phyloP scores from a whole-genome alignment of 208 protist species.

The Phytomonas francai region DNA sequence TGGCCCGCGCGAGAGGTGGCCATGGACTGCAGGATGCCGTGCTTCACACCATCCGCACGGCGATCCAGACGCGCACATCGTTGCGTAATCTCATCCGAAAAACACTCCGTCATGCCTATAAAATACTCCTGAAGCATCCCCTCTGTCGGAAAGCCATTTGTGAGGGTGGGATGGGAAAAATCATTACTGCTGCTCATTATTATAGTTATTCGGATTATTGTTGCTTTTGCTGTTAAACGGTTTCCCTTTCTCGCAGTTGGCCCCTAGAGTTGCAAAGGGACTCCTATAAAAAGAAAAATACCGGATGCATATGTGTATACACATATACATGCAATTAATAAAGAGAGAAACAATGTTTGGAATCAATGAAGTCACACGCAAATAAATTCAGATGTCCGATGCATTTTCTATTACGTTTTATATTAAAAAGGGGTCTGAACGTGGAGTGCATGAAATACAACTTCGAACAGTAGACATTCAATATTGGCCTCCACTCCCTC shows the following conservation, averaged over 20 bases:
- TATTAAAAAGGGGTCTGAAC: neutral
- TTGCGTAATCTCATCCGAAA: slow-evolving; percentile 14
- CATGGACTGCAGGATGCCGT: slow-evolving; percentile 17
- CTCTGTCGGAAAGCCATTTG: neutral
- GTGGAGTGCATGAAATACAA: neutral
- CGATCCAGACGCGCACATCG: slow-evolving; percentile 12
- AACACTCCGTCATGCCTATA: neutral
- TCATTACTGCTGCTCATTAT: neutral
- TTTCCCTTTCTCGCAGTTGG: neutral
- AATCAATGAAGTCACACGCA: neutral
- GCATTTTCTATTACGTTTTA: neutral
- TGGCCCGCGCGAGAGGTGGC: slow-evolving; percentile 16
- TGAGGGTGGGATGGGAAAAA: neutral
- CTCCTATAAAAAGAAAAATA: neutral
- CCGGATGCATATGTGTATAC: neutral
- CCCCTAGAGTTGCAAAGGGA: neutral
- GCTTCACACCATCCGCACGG: slow-evolving; percentile 19
- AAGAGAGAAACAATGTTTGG: neutral
- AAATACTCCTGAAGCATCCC: neutral
- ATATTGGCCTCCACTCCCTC: neutral
- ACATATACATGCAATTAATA: neutral
- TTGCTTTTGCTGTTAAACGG: slow-evolving; percentile 1
- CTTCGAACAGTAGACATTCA: too few relatives aligned
- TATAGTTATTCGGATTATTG: neutral
- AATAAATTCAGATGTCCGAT: neutral